Evolutionary conservation across 2,329 filamentous ascomycete genomes (phyloP).

Genomic region (Calonectria henricotiae): DNA sequence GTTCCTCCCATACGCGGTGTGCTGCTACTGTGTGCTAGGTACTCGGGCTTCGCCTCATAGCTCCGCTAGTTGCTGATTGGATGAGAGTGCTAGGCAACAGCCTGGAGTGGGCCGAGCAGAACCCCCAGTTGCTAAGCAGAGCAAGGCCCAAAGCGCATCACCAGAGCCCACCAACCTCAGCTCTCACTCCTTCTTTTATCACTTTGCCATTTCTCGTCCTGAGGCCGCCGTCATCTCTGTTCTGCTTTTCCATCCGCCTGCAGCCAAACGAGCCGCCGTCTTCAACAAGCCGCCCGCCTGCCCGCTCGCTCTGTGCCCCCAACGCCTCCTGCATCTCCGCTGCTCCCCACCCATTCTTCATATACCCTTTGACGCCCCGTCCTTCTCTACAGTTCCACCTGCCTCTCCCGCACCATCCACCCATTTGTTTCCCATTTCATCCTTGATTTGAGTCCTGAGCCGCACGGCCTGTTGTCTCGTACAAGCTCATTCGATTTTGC

Average conservation of each 20-base stretch:
- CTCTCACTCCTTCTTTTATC: slow-evolving; percentile 37
- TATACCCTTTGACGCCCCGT: slow-evolving; percentile 52
- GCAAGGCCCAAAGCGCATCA: slow-evolving; percentile 28
- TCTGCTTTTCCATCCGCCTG: slow-evolving; percentile 27
- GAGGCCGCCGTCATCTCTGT: slow-evolving; percentile 42
- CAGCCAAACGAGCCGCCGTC: slow-evolving; percentile 19
- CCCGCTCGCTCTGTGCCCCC: slow-evolving; percentile 26
- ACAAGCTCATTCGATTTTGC: slow-evolving; percentile 24
- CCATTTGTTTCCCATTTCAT: slow-evolving; percentile 38
- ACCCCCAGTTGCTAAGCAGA: slow-evolving; percentile 50
- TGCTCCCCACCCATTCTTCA: slow-evolving; percentile 43
- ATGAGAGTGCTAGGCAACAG: slow-evolving; percentile 56
- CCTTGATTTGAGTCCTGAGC: slow-evolving; percentile 34
- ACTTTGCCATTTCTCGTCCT: slow-evolving; percentile 39
- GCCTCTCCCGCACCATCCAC: slow-evolving; percentile 44
- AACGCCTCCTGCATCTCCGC: slow-evolving; percentile 39
- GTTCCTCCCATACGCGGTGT: slow-evolving; percentile 46
- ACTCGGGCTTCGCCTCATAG: slow-evolving; percentile 52
- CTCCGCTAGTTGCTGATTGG: slow-evolving; percentile 46
- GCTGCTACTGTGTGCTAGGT: slow-evolving; percentile 2
- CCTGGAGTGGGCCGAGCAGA: slow-evolving; percentile 52
- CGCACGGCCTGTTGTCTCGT: slow-evolving; percentile 40
- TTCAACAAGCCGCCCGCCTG: slow-evolving; percentile 15
- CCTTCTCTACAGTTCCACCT: slow-evolving; percentile 50
- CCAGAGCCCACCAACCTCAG: slow-evolving; percentile 37